phyloP scores from a whole-genome alignment of 345 rosid genomes.

The Xanthoceras sorbifolium region DNA sequence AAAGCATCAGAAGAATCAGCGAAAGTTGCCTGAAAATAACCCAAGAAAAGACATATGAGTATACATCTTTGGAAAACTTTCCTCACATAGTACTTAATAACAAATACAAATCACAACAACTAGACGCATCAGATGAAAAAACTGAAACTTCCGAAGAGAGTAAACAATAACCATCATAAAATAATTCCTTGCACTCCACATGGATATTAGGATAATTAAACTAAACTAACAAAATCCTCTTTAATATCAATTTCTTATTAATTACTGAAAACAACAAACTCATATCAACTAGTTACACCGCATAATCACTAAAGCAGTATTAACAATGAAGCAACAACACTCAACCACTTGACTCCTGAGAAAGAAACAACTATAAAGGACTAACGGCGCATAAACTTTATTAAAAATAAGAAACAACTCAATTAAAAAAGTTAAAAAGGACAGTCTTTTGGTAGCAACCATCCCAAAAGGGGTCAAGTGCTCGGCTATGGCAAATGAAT shows the following conservation, averaged over 20 bases:
- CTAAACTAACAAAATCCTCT: background rate
- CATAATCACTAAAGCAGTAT: background rate
- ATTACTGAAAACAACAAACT: background rate
- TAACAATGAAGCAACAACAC: background rate
- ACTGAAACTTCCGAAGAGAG: background rate
- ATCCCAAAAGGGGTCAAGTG: background rate
- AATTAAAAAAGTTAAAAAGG: background rate
- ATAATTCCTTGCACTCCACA: background rate
- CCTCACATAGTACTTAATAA: background rate
- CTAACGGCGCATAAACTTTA: background rate
- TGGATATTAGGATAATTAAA: background rate
- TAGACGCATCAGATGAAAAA: background rate
- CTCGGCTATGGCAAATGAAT: too few relatives aligned
- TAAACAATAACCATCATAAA: background rate
- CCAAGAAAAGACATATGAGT: background rate
- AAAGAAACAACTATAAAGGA: background rate
- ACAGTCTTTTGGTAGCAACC: background rate
- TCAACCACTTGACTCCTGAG: background rate
- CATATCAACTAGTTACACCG: background rate
- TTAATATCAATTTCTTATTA: background rate
- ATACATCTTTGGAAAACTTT: background rate
- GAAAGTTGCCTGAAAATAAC: conserved; percentile 68
- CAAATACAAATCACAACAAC: background rate
- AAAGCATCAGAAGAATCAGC: conserved; percentile 68
- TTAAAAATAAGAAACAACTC: background rate